A percentile compares a stretch with the other conserved stretches of the same genome.
phyloP scores from a whole-genome alignment of 306 rosid species.

The Psophocarpus tetragonolobus region DNA sequence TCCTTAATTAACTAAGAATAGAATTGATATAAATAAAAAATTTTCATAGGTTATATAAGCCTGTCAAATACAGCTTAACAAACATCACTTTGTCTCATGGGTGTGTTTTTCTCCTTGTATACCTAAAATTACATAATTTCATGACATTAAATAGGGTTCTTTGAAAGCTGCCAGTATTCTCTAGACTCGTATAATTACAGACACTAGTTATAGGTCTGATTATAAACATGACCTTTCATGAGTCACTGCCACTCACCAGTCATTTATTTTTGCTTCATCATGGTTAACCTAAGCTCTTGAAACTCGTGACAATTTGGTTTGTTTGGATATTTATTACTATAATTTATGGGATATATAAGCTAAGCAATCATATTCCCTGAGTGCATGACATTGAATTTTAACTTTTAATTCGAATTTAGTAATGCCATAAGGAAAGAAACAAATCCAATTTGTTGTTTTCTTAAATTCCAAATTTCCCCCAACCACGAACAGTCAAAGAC shows the following conservation, averaged over 20 bases:
- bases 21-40: too few relatives aligned
- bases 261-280: neutral
- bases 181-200: neutral
- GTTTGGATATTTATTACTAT: conserved; percentile 8
- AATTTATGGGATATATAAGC: neutral
- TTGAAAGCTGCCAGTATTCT: neutral
- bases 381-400: neutral
- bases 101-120: neutral
- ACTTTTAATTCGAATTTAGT: neutral
- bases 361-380: conserved; percentile 3
- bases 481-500: conserved; percentile 36
- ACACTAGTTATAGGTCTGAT: neutral
- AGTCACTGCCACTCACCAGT: neutral
- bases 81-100: neutral
- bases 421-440: neutral
- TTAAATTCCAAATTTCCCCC: conserved; percentile 37
- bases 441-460: conserved; percentile 23
- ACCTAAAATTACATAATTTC: neutral
- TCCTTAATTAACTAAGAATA: too few relatives aligned
- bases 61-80: neutral
- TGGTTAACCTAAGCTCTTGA: neutral
- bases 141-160: neutral
- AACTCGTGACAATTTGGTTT: neutral
- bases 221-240: neutral
- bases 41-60: neutral